A percentile compares a stretch with the other conserved stretches of the same genome.
Conservation (phyloP, 345 rosid genomes). For the Pugionium cornutum region DNA sequence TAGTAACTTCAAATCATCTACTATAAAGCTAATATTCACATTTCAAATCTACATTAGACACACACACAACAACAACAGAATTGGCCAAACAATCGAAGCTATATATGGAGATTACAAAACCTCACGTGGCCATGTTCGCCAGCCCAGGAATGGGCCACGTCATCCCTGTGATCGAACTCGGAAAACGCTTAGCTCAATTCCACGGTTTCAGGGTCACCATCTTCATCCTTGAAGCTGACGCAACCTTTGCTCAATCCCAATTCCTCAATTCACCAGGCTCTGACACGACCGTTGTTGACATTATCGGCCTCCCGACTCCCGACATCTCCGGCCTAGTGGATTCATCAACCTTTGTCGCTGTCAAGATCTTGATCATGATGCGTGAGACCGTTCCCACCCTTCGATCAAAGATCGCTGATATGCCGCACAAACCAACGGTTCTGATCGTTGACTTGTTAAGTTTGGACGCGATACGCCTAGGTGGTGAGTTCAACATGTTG, state of each 20-base stretch:
- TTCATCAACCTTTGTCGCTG: slow-evolving; percentile 30
- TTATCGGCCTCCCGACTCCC: slow-evolving; percentile 45
- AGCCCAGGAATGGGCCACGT: slow-evolving; percentile 45
- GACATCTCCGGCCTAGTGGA: slow-evolving; percentile 45
- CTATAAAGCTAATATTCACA: no score
- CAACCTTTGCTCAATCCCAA: slow-evolving; percentile 41
- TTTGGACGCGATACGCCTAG: slow-evolving; percentile 45
- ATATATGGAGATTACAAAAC: background rate
- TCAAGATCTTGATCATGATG: slow-evolving; percentile 41
- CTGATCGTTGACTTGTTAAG: slow-evolving; percentile 56
- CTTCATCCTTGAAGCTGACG: slow-evolving; percentile 36
- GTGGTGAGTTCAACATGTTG: slow-evolving; percentile 49
- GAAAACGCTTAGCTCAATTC: slow-evolving; percentile 33
- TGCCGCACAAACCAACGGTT: slow-evolving; percentile 45
- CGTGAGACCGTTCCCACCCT: slow-evolving; percentile 45
- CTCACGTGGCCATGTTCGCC: slow-evolving; percentile 21
- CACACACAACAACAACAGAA: no score
- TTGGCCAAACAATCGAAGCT: no score
- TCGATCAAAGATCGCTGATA: slow-evolving; percentile 40
- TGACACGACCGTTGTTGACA: slow-evolving; percentile 21
- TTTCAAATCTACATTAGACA: no score
- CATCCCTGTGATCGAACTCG: slow-evolving; percentile 39
- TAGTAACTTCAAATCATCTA: no score
- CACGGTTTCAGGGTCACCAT: slow-evolving; percentile 38
- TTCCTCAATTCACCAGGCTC: slow-evolving; percentile 31